Percentiles rank a stretch among this genome's conserved stretches.
Evolutionary conservation across 1,284 basidiomycete species (phyloP).

Genomic region (Calocybe gambosa): DNA sequence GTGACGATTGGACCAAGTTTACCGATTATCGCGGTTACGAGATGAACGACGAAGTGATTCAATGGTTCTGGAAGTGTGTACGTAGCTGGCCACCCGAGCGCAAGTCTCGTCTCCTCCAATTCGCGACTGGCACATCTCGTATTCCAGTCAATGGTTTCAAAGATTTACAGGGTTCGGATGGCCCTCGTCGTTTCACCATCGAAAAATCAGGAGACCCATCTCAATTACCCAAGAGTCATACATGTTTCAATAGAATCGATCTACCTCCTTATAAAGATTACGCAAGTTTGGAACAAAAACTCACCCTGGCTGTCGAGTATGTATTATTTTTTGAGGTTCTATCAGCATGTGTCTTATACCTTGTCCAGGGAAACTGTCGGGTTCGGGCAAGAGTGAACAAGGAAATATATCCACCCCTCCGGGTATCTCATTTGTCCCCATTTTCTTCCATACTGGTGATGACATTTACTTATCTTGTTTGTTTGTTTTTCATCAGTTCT

Average conservation of each 20-base stretch:
- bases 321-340: slow-evolving; percentile 22
- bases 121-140: slow-evolving; percentile 88
- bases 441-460: slow-evolving; percentile 12
- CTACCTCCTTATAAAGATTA: slow-evolving; percentile 83
- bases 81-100: slow-evolving; percentile 90
- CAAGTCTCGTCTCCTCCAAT: slow-evolving; percentile 85
- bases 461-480: too few relatives aligned
- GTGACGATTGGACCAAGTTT: slow-evolving; percentile 74
- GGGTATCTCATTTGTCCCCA: not conserved
- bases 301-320: slow-evolving; percentile 79
- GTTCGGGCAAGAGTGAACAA: slow-evolving; percentile 59
- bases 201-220: slow-evolving; percentile 85
- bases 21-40: slow-evolving; percentile 73
- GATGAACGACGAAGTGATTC: slow-evolving; percentile 82
- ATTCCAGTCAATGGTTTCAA: slow-evolving; percentile 95
- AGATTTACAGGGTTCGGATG: slow-evolving; percentile 90
- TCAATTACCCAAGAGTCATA: slow-evolving; percentile 81
- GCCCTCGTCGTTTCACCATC: slow-evolving; percentile 84
- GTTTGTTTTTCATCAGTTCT: not conserved
- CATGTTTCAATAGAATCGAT: slow-evolving; percentile 85
- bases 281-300: slow-evolving; percentile 76
- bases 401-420: not conserved
- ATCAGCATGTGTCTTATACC: slow-evolving; percentile 4
- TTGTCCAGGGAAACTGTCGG: slow-evolving; percentile 59
- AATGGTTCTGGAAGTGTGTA: slow-evolving; percentile 98